These are phyloP conservation scores for Erigeron philadelphicus DNA, from an alignment of 140 eudicot genomes.

Conservation along the genomic window DNA sequence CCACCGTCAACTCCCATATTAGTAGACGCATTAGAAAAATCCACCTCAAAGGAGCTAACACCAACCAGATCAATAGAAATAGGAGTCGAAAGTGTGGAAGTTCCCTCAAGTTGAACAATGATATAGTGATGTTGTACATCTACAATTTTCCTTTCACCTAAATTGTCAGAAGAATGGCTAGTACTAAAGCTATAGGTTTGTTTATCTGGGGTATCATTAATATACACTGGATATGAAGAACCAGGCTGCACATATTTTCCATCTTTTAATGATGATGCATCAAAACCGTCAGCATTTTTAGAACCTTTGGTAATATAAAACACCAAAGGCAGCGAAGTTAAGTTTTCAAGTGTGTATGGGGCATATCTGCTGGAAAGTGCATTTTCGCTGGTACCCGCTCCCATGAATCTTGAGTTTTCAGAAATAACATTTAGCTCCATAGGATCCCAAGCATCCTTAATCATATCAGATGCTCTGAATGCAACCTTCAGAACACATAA, in stretches of 20 bases:
- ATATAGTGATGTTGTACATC: slow-evolving; percentile 71
- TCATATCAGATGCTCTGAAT: slow-evolving; percentile 69
- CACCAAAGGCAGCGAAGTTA: slow-evolving; percentile 78
- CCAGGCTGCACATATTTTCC: slow-evolving; percentile 61
- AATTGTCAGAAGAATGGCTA: slow-evolving; percentile 55
- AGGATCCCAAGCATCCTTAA: slow-evolving; percentile 51
- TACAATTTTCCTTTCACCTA: slow-evolving; percentile 42
- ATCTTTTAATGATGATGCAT: slow-evolving; percentile 40
- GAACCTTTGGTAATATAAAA: slow-evolving; percentile 58
- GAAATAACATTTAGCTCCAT: slow-evolving; percentile 31
- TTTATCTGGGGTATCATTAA: slow-evolving; percentile 52
- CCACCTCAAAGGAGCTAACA: slow-evolving; percentile 74
- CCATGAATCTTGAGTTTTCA: slow-evolving; percentile 36
- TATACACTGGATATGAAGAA: slow-evolving; percentile 61
- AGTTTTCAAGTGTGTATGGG: slow-evolving; percentile 76
- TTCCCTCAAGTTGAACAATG: slow-evolving; percentile 75
- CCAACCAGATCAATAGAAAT: slow-evolving; percentile 96
- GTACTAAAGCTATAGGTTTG: slow-evolving; percentile 47
- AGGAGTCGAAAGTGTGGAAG: slow-evolving; percentile 63
- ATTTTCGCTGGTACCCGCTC: slow-evolving; percentile 34
- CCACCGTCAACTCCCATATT: slow-evolving; percentile 33
- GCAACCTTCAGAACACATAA: slow-evolving; percentile 46
- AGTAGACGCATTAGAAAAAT: slow-evolving; percentile 63
- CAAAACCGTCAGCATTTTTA: slow-evolving; percentile 31
- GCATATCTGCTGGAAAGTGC: slow-evolving; percentile 54